phyloP scores from a whole-genome alignment of 2,329 filamentous ascomycete species.

The Sclerotinia minor region DNA sequence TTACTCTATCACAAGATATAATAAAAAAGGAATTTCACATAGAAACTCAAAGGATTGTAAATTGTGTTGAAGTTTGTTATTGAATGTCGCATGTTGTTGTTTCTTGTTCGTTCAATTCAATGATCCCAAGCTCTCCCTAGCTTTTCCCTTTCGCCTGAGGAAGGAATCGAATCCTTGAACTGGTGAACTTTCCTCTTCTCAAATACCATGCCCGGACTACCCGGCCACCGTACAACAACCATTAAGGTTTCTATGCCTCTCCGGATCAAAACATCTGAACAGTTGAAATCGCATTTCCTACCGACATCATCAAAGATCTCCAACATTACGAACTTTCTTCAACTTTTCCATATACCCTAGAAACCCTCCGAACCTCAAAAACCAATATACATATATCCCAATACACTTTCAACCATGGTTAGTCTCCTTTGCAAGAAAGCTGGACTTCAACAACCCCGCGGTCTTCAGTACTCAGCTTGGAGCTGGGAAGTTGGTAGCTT shows the following conservation, averaged over 20 bases:
- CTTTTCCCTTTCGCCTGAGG: slow-evolving; percentile 24
- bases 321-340: slow-evolving; percentile 1
- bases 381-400: not conserved
- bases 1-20: slow-evolving; percentile 21
- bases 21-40: slow-evolving; percentile 9
- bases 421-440: not conserved
- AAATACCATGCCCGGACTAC: no score
- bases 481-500: not conserved
- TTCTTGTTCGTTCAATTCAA: slow-evolving; percentile 19
- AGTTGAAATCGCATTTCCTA: slow-evolving; percentile 17
- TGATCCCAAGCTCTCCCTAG: slow-evolving; percentile 15
- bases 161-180: not conserved
- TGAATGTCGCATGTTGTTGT: slow-evolving; percentile 22
- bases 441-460: slow-evolving; percentile 7
- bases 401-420: not conserved
- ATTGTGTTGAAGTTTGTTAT: slow-evolving; percentile 17
- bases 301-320: slow-evolving; percentile 13
- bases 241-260: slow-evolving; percentile 14
- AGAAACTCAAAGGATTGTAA: slow-evolving; percentile 14
- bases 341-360: slow-evolving; percentile 2
- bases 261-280: slow-evolving; percentile 17
- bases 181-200: not conserved
- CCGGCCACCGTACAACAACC: slow-evolving; percentile 19
- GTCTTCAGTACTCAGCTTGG: not conserved
- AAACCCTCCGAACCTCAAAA: not conserved